Evolutionary conservation across 495 filamentous ascomycete species (phyloP), one percentile per base, ranked within the genome.

Genomic region (Xylaria longipes): DNA sequence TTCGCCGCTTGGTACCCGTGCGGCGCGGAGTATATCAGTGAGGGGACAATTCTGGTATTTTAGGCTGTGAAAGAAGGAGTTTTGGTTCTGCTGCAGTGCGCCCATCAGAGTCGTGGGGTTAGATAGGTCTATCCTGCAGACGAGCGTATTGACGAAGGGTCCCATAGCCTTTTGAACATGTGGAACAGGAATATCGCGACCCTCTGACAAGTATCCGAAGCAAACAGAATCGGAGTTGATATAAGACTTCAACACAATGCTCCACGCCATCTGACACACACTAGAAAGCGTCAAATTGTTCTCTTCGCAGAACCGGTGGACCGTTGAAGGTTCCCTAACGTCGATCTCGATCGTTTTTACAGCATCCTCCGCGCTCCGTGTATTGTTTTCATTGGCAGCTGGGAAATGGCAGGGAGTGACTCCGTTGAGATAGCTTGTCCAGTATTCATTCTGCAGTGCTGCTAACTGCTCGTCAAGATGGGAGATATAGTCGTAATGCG

Each of bases 201-300:
- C 70, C 1, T 73, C 74, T 1, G 76, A 77, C 3, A 78, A 39
- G 35, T 75, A 79, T 35, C 89, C 89, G 71, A 91, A 91, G 71
- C 85, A 87, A n/a, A 90, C 82, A 37, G 88, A 84, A 56, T 89
- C 82, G 5, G 82, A 85, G 1, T 78, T 80, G 1, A 86, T 88
- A 72, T 87, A 87, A 12, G 76, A 75, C 39, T 82, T 81, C 8
- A 91, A 80, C 0, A 89, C 84, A 14, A 90, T 76, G 5, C 86
- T 86, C 89, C 89, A 91, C 9, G 83, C 87, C 37, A 87, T 80
- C 33, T 90, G 77, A 7, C 70, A 68, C 46, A 78, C 17, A 31
- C 67, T 72, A 20, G 69, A 73, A 22, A 72, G 41, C 1, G 69
- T 76, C 45, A 77, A 71, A 43, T 71, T 62, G 3, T 71, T 31